Base-by-base conservation (phyloP, 331 rosid genomes). In the Malus hybrid region DNA sequence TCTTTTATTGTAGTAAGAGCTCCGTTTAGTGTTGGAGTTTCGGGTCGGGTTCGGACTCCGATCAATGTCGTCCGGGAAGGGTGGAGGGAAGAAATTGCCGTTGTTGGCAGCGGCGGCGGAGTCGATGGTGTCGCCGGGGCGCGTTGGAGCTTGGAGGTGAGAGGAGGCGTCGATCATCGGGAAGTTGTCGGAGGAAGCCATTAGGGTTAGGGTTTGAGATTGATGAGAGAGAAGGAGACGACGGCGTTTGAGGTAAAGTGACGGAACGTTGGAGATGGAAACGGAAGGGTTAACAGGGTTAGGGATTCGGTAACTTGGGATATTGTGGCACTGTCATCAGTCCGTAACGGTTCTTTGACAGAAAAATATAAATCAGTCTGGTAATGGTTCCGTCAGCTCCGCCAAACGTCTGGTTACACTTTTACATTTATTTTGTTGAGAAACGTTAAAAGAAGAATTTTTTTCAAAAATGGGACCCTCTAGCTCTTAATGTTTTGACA, bases 171-270 rank as follows among this genome's bases (percentile, higher is more conserved):
- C 66, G 20, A 62, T 62, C 66, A 62, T 32, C 29, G 66, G 36
- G 66, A 28, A 26, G 18, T 32, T 22, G 68, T 32, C 68, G 68
- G 68, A 29, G 46, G 68, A 63, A 4, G 68, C 68, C 68, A 63
- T 63, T 63, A 63, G 28, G 55, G 55, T 72, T n/a, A 44, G 46
- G 3, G 30, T 26, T 22, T 14, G 58, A 57, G 19, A 12, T 64
- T 69, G 53, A 60, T 4, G 36, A 26, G 82, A 18, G 78, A 66
- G 9, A 79, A 57, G 4, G 85, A 81, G 56, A 66, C 81, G 77
- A 73, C 84, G 82, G 48, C 84, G 84, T 80, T 77, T 65, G 72
- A 4, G 68, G 67, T 29, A 30, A 39, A 71, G 71, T 62, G 79
- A 77, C 76, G 81, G 76, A 71, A 64, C 61, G 76, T 62, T 13